Base-by-base conservation (phyloP, 306 rosid genomes). In the Cercis canadensis region DNA sequence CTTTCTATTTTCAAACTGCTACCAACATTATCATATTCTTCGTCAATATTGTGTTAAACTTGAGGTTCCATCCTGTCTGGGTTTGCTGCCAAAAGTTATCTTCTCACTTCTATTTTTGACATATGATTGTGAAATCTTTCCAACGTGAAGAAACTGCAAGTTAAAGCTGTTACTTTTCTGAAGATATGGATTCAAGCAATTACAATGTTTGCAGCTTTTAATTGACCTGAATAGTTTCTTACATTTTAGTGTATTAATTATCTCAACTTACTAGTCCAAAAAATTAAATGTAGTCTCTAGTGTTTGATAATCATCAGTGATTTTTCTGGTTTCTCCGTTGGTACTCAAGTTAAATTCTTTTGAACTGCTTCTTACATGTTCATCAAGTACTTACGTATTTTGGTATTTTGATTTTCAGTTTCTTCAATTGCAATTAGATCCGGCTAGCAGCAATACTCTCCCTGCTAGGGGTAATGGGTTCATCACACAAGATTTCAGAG, bases 381-480 rank as follows among this genome's bases (percentile, higher is more conserved):
- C 53, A 46, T 72, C 62, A 29, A 45, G 72, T 31, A 78, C 84
- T 89, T 52, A 89, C 47, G 6, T 74, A 56, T 77, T 63, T 81
- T 41, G 68, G 80, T 53, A 40, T 36, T 72, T 81, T 57, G 64
- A 80, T 56, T 65, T 72, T 52, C 96, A 95, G 99, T 95, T 95
- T 81, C 96, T 95, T 65, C 99, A 95, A 69, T 66, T 95, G 87
- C 96, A 95, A 77, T 81, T 95, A 18, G 99, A 95, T 75, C 96
- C 97, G 21, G 99, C 99, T 55, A 91, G 96, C 67, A 67, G 90
- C 81, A 89, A 80, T 82, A 81, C 87, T 70, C 86, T 95, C 24
- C 92, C 85, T 31, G 86, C 88, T 75, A 79, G 77, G 68, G 94
- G 92, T 78, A 74, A 73, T 65, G 99, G 92, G 37, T 80, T 91